Base-by-base conservation (phyloP, 352 stramenopile genomes). In the Paralagenidium karlingii region DNA sequence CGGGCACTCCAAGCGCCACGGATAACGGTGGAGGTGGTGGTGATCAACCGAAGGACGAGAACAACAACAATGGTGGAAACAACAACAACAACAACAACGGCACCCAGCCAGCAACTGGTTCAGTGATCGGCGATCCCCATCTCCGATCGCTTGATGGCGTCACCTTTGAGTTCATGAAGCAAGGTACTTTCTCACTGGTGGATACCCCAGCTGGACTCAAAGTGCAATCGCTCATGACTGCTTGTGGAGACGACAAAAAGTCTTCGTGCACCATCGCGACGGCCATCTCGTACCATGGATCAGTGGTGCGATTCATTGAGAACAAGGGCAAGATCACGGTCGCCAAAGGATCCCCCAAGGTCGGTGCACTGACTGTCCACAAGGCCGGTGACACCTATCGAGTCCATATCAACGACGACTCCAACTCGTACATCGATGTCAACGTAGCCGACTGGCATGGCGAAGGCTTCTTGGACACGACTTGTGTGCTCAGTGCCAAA, bases 51-150 rank as follows among this genome's bases (percentile, higher is more conserved):
- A n/a, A n/a, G n/a, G n/a, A n/a, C n/a, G n/a, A n/a, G n/a, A n/a
- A n/a, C n/a, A n/a, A n/a, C n/a, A n/a, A n/a, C n/a, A n/a, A n/a
- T n/a, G n/a, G n/a, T n/a, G n/a, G n/a, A n/a, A n/a, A n/a, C n/a
- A n/a, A n/a, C n/a, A n/a, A n/a, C n/a, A n/a, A n/a, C n/a, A n/a
- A n/a, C n/a, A n/a, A n/a, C n/a, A n/a, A n/a, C n/a, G n/a, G n/a
- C n/a, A n/a, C n/a, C n/a, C n/a, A n/a, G n/a, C n/a, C n/a, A n/a
- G n/a, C n/a, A n/a, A n/a, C n/a, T n/a, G n/a, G n/a, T n/a, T n/a
- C n/a, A n/a, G n/a, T n/a, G n/a, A n/a, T n/a, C n/a, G 39, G 39
- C 8, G 39, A 45, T 20, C 39, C 39, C 13, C 39, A 45, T 20
- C 34, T 45, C n/a, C 24, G 19, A 11, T 38, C 39, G 10, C 12